phyloP scores from a whole-genome alignment of 805 yeast species.

The Kodamaea jinghongensis region DNA sequence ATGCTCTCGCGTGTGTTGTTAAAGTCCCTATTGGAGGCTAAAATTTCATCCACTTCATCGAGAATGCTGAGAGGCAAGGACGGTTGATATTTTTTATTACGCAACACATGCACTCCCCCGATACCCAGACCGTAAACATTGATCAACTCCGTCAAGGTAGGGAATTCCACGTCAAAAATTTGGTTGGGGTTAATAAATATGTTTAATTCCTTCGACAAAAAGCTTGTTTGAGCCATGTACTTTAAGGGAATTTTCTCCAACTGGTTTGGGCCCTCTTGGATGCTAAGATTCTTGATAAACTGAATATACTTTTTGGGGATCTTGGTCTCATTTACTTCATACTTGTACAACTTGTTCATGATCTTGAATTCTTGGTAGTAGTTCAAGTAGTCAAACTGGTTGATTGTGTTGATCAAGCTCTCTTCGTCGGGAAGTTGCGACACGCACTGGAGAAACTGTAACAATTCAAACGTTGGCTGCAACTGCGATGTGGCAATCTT shows the following conservation, averaged over 20 bases:
- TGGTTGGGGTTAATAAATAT: constrained; percentile 52
- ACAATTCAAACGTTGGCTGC: constrained; percentile 69
- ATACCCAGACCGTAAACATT: constrained; percentile 75
- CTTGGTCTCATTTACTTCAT: constrained; percentile 77
- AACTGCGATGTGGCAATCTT: constrained; percentile 66
- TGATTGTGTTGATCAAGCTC: constrained; percentile 51
- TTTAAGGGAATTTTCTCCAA: constrained; percentile 25
- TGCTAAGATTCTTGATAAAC: constrained; percentile 28
- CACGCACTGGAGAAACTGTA: constrained; percentile 90
- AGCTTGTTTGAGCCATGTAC: constrained; percentile 40
- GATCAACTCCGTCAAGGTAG: constrained; percentile 70
- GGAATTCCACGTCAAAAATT: constrained; percentile 60
- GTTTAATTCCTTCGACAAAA: constrained; percentile 39
- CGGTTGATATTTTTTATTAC: constrained; percentile 65
- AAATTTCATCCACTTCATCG: constrained; percentile 68
- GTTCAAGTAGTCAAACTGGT: constrained; percentile 55
- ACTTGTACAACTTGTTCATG: constrained; percentile 66
- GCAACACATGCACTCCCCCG: constrained; percentile 54
- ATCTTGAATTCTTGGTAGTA: constrained; percentile 69
- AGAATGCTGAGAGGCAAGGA: constrained; percentile 63
- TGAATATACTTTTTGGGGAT: constrained; percentile 43
- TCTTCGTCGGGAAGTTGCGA: constrained; percentile 68
- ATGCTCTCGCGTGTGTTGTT: constrained; percentile 32
- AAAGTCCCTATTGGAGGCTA: constrained; percentile 27
- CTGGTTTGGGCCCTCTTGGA: constrained; percentile 39